These are phyloP conservation scores for Hericium alpestre DNA, from an alignment of 768 basidiomycete species.

Conservation along the genomic window DNA sequence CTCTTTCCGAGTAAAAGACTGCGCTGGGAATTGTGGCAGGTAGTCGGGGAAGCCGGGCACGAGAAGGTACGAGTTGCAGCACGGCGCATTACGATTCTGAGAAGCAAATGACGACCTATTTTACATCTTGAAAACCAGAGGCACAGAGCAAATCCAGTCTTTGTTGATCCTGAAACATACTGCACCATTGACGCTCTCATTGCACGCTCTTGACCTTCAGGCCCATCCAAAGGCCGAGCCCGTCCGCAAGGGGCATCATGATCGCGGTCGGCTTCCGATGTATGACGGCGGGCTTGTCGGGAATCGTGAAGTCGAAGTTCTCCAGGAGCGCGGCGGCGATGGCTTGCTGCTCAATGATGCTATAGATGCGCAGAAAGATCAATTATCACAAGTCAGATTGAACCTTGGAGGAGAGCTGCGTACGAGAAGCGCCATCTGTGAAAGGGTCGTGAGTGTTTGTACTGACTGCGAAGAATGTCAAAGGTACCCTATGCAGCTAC, in stretches of 20 bases:
- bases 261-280: not conserved
- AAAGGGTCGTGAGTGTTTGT: not conserved
- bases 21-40: no score
- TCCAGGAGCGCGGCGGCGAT: constrained; percentile 5
- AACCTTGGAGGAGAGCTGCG: not conserved
- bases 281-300: not conserved
- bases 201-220: not conserved
- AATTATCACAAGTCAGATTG: no score
- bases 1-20: no score
- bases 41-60: no score
- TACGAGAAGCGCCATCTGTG: constrained; percentile 8
- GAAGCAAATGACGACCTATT: no score
- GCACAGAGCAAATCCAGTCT: no score
- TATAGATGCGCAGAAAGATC: not conserved
- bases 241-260: not conserved
- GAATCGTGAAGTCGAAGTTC: constrained; percentile 6
- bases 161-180: no score
- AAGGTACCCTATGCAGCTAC: constrained; percentile 6
- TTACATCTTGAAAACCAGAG: no score
- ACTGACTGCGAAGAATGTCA: not conserved
- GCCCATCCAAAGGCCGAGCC: not conserved
- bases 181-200: not conserved
- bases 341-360: constrained; percentile 8
- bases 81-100: no score
- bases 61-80: no score